These are phyloP conservation scores for Quercus suber DNA, from an alignment of 306 rosid species.

Conservation along the genomic window DNA sequence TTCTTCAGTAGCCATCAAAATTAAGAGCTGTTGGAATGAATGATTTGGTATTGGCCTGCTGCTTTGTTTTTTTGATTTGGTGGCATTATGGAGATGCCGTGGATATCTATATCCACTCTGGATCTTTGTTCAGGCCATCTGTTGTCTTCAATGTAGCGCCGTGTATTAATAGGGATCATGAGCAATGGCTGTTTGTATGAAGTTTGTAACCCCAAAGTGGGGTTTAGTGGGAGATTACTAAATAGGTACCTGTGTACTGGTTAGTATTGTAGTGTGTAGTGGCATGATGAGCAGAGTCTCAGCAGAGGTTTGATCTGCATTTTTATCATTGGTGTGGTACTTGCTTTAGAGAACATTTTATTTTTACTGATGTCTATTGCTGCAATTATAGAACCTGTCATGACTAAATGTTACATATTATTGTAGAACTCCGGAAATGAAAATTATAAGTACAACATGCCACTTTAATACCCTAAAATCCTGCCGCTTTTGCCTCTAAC, in stretches of 20 bases:
- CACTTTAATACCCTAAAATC: constrained; percentile 10
- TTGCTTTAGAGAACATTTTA: not conserved
- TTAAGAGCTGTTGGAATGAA: not conserved
- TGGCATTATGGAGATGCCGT: no score
- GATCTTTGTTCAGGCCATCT: no score
- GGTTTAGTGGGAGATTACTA: no score
- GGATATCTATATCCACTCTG: no score
- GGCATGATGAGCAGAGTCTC: no score
- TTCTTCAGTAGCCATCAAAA: not conserved
- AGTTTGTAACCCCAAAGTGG: no score
- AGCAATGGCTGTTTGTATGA: no score
- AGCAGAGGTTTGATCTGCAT: not conserved
- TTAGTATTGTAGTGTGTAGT: no score
- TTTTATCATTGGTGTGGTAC: not conserved
- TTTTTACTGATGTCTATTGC: not conserved
- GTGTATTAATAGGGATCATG: no score
- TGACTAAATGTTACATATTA: not conserved
- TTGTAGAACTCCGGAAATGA: constrained; percentile 20
- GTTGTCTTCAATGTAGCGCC: no score
- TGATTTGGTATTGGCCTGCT: not conserved
- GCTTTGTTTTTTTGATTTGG: no score
- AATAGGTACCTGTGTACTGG: no score
- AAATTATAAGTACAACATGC: constrained; percentile 7
- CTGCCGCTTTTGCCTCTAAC: constrained; percentile 14
- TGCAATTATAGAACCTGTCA: not conserved